Evolutionary conservation across 257 asterid genomes (phyloP), one percentile per base, ranked within the genome.

Genomic region (Osmanthus fragrans): DNA sequence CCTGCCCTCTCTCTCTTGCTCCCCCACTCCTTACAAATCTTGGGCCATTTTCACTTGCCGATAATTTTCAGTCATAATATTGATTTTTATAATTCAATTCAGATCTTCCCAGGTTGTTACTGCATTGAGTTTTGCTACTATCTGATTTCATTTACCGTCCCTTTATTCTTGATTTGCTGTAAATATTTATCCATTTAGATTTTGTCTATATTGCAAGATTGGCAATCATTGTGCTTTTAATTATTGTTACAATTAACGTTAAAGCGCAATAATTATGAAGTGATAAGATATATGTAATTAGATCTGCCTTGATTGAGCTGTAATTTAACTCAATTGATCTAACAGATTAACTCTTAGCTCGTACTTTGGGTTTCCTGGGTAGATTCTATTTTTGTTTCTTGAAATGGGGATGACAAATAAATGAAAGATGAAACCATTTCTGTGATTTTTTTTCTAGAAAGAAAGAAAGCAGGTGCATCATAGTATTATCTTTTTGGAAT

Each of bases 41-140:
- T 39, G 74, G 60, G 23, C 66, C 73, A 25, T 21, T 29, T 74
- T 36, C 36, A 23, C 23, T 67, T 80, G n/a, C 19, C 42, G 45
- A 71, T 37, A 29, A 25, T 12, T 68, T 80, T 25, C 58, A 71
- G n/a, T n/a, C 58, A 56, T 79, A 54, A 36, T 37, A 15, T 39
- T 39, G 30, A 69, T 77, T 34, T 68, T 9, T 42, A 63, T 64
- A 81, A 81, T 81, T 76, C 40, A 63, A 39, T 79, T 77, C 80
- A 79, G 88, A 84, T 81, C 85, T 76, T 76, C 74, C 27, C 76
- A 39, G 77, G 40, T 84, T 81, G 79, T 47, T 73, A 76, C 39
- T 34, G 51, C 82, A 71, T 67, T 75, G 54, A 45, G 3, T n/a
- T 69, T 80, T 45, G 10, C 49, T 49, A 32, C 66, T 76, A 74